Evolutionary conservation across 805 yeast genomes (phyloP).

Genomic region (Yarrowia osloensis): DNA sequence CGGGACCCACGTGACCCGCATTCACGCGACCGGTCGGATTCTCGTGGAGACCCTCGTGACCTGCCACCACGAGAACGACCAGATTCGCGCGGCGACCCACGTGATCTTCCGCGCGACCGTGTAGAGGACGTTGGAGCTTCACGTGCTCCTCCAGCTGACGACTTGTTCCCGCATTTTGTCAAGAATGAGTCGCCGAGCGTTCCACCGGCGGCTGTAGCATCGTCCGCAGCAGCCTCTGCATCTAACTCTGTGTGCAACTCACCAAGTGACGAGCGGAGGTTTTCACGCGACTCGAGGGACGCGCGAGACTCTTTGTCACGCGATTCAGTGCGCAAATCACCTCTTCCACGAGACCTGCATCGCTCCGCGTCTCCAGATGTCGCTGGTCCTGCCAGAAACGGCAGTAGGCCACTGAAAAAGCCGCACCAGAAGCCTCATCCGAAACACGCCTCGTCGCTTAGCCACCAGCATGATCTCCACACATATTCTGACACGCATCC

Average conservation of each 20-base stretch:
- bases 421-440: background rate
- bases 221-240: background rate
- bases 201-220: background rate
- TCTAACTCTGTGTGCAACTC: conserved; percentile 9
- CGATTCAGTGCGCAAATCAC: background rate
- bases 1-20: conserved; percentile 18
- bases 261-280: conserved; percentile 15
- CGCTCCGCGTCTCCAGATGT: background rate
- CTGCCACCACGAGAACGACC: background rate
- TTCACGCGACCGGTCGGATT: background rate
- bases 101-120: background rate
- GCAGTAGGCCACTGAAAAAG: background rate
- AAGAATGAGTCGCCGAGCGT: conserved; percentile 2
- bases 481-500: conserved; percentile 24
- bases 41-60: background rate
- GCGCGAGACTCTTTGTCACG: background rate
- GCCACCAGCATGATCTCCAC: conserved; percentile 19
- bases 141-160: conserved; percentile 1
- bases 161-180: conserved; percentile 21
- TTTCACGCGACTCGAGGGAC: conserved; percentile 16
- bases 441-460: background rate
- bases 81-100: background rate
- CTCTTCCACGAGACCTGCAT: conserved; percentile 14
- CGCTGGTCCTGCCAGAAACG: background rate
- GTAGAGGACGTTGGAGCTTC: background rate